Percentiles rank a stretch among this genome's conserved stretches.
phyloP scores from a whole-genome alignment of 192 early-diverging fungal genomes.

The Bifiguratus adelaidae region DNA sequence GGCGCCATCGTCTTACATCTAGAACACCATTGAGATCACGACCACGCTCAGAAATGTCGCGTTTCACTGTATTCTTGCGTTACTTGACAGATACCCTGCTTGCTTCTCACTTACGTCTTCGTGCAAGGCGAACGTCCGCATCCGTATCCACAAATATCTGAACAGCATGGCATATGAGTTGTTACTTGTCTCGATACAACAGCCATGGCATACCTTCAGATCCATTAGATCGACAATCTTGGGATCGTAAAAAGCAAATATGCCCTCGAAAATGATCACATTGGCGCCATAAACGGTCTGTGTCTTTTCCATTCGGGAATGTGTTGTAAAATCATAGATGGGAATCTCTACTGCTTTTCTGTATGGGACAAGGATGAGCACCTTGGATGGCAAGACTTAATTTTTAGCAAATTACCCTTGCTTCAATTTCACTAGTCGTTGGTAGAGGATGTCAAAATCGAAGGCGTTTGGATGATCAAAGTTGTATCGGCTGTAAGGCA shows the following conservation, averaged over 20 bases:
- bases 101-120: constrained; percentile 47
- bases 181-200: background rate
- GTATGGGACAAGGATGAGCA: background rate
- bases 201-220: constrained; percentile 41
- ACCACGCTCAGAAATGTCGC: constrained; percentile 84
- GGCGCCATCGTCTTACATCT: constrained; percentile 19
- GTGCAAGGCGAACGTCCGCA: constrained; percentile 80
- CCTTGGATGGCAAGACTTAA: background rate
- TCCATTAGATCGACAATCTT: constrained; percentile 75
- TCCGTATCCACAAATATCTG: constrained; percentile 95
- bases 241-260: constrained; percentile 90
- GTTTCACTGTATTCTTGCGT: constrained; percentile 46
- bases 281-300: constrained; percentile 86
- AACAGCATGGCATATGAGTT: background rate
- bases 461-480: constrained; percentile 92
- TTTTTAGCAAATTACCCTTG: constrained; percentile 34
- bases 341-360: constrained; percentile 68
- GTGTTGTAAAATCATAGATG: constrained; percentile 85
- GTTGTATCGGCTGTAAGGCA: constrained; percentile 61
- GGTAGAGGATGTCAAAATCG: constrained; percentile 67
- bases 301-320: constrained; percentile 61
- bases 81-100: background rate
- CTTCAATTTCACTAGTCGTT: constrained; percentile 66
- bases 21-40: constrained; percentile 81
- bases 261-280: constrained; percentile 95